Percentiles rank a stretch among this genome's conserved stretches.
These are phyloP conservation scores for Nemania sp. DNA, from an alignment of 2,329 filamentous ascomycete genomes.

Conservation along the genomic window DNA sequence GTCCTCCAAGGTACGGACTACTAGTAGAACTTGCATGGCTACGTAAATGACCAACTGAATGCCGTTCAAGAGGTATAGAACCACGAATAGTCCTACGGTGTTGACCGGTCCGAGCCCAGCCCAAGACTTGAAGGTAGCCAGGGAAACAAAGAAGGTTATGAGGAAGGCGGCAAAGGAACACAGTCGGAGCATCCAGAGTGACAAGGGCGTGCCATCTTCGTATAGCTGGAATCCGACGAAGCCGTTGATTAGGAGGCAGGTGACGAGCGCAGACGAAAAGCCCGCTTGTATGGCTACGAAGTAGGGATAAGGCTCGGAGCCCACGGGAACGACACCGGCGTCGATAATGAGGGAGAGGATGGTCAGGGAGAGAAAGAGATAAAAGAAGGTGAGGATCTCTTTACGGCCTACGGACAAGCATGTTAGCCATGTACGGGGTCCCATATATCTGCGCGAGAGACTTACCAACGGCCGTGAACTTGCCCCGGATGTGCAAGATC, in stretches of 20 bases:
- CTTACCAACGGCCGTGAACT: constrained; percentile 96
- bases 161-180: constrained; percentile 81
- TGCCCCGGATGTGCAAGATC: constrained; percentile 94
- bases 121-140: constrained; percentile 93
- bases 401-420: constrained; percentile 55
- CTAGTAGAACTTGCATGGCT: constrained; percentile 84
- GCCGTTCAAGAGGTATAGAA: constrained; percentile 89
- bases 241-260: constrained; percentile 91
- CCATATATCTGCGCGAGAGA: constrained; percentile 17
- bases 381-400: constrained; percentile 89
- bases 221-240: constrained; percentile 99
- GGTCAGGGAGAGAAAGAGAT: constrained; percentile 90
- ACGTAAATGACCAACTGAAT: constrained; percentile 86
- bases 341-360: constrained; percentile 89
- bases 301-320: constrained; percentile 81
- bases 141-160: constrained; percentile 82
- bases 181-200: constrained; percentile 87
- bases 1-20: constrained; percentile 88
- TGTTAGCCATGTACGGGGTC: constrained; percentile 13
- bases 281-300: constrained; percentile 89
- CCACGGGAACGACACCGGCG: constrained; percentile 86
- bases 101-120: constrained; percentile 83
- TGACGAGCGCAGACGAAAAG: constrained; percentile 81
- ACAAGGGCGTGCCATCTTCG: constrained; percentile 92
- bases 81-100: constrained; percentile 86